These are phyloP conservation scores for Pichia occidentalis DNA, from an alignment of 805 yeast species.

Conservation along the genomic window DNA sequence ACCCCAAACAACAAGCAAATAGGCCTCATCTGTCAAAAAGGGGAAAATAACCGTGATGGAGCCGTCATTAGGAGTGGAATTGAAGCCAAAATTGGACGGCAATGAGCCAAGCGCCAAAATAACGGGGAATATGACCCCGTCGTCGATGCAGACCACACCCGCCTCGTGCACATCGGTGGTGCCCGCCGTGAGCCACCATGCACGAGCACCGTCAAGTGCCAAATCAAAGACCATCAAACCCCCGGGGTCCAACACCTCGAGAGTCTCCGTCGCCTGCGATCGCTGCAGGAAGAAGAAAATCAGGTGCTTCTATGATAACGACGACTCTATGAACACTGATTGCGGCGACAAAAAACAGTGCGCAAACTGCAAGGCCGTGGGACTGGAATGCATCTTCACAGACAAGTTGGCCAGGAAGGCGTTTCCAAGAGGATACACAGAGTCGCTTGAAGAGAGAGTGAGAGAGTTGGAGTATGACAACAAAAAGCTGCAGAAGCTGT, in stretches of 20 bases:
- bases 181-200: no score
- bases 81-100: no score
- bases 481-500: conserved; percentile 54
- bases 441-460: conserved; percentile 81
- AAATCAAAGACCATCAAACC: conserved; percentile 51
- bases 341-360: conserved; percentile 45
- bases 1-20: no score
- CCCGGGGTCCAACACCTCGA: conserved; percentile 56
- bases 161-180: no score
- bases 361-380: conserved; percentile 76
- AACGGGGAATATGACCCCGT: no score
- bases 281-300: conserved; percentile 78
- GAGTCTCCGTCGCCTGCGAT: conserved; percentile 90
- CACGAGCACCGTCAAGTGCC: conserved; percentile 6
- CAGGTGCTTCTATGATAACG: conserved; percentile 42
- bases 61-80: no score
- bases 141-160: no score
- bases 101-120: no score
- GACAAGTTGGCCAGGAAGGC: conserved; percentile 82
- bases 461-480: conserved; percentile 80
- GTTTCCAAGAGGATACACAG: conserved; percentile 89
- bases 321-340: conserved; percentile 12
- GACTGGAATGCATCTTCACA: conserved; percentile 82
- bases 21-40: no score
- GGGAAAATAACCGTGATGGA: no score